These are phyloP conservation scores for Gremmenia infestans DNA, from an alignment of 2,329 filamentous ascomycete species.

Conservation along the genomic window DNA sequence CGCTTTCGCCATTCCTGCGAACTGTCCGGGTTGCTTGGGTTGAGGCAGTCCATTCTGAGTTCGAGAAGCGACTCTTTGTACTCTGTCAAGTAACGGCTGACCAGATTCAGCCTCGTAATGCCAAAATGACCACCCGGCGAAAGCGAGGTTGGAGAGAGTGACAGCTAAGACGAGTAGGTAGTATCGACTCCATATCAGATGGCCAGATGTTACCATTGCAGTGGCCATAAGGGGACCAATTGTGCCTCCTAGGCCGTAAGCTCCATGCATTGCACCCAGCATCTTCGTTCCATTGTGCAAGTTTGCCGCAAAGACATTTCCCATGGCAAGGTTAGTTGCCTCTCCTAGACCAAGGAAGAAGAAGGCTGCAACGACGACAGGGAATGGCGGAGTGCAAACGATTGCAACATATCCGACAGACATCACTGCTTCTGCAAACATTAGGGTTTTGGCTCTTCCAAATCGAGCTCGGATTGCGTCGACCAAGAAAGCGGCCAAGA, in stretches of 20 bases:
- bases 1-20: constrained; percentile 38
- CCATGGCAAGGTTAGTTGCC: constrained; percentile 51
- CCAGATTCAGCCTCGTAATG: constrained; percentile 58
- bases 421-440: constrained; percentile 53
- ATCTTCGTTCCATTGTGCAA: constrained; percentile 49
- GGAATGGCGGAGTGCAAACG: constrained; percentile 64
- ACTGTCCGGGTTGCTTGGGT: constrained; percentile 32
- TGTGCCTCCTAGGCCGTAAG: constrained; percentile 59
- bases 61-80: constrained; percentile 38
- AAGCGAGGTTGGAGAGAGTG: constrained; percentile 49
- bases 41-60: constrained; percentile 7
- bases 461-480: constrained; percentile 57
- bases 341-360: constrained; percentile 60
- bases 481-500: constrained; percentile 64
- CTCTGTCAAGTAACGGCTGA: constrained; percentile 37
- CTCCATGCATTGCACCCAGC: constrained; percentile 61
- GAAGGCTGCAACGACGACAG: constrained; percentile 61
- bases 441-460: constrained; percentile 61
- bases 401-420: constrained; percentile 60
- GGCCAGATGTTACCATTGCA: constrained; percentile 56
- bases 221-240: constrained; percentile 71
- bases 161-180: constrained; percentile 63
- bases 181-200: constrained; percentile 63
- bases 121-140: constrained; percentile 64
- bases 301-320: constrained; percentile 55